Evolutionary conservation across 1,284 basidiomycete species (phyloP).

Genomic region (Tilletiopsis washingtonensis): DNA sequence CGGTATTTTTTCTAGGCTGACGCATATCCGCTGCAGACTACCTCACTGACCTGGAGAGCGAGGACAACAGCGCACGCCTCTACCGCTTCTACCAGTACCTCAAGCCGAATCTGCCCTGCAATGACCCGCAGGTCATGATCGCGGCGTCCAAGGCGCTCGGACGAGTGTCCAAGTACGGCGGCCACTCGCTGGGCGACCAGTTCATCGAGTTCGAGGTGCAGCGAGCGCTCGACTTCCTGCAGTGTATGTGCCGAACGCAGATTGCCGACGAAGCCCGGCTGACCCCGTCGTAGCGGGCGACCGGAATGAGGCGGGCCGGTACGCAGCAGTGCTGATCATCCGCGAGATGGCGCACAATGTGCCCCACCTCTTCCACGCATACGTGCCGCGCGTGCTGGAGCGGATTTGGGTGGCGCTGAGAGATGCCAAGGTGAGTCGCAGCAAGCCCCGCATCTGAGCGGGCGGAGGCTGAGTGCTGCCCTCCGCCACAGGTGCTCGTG

Average conservation of each 20-base stretch:
- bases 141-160: conserved; percentile 77
- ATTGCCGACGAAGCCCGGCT: neutral
- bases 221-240: conserved; percentile 66
- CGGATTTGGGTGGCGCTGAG: conserved; percentile 46
- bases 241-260: conserved; percentile 10
- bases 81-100: conserved; percentile 87
- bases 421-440: conserved; percentile 17
- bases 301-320: conserved; percentile 50
- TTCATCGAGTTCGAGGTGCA: conserved; percentile 81
- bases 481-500: conserved; percentile 32
- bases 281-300: conserved; percentile 19
- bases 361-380: conserved; percentile 43
- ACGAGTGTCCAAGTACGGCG: conserved; percentile 70
- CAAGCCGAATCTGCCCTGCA: conserved; percentile 71
- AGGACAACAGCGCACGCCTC: conserved; percentile 56
- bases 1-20: neutral
- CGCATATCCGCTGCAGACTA: conserved; percentile 9
- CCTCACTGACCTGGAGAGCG: conserved; percentile 24
- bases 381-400: conserved; percentile 41
- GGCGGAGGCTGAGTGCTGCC: neutral
- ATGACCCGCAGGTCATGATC: conserved; percentile 78
- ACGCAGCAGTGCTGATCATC: conserved; percentile 47
- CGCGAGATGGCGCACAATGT: conserved; percentile 44
- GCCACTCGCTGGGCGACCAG: conserved; percentile 70
- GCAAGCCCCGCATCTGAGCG: neutral